Percentiles rank a stretch among this genome's conserved stretches.
phyloP scores from a whole-genome alignment of 306 rosid genomes.

The Rubus idaeus region DNA sequence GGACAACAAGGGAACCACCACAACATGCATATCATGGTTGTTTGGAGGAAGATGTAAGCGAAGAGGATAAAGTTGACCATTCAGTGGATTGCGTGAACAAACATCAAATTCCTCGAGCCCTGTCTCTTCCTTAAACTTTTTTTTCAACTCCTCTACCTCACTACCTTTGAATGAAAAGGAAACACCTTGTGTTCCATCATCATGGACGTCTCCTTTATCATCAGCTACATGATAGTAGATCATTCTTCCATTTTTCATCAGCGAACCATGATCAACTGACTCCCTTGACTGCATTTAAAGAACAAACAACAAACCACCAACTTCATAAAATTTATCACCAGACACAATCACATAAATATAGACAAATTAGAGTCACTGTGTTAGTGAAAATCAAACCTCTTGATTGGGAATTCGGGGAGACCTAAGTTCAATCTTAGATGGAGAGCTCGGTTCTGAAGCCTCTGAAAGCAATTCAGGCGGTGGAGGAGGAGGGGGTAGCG shows the following conservation, averaged over 20 bases:
- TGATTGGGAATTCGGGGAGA: constrained; percentile 24
- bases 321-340: background rate
- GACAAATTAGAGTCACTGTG: background rate
- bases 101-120: constrained; percentile 51
- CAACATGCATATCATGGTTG: constrained; percentile 61
- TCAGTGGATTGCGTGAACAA: constrained; percentile 74
- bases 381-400: constrained; percentile 40
- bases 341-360: background rate
- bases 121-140: constrained; percentile 52
- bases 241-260: constrained; percentile 40
- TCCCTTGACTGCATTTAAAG: constrained; percentile 26
- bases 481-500: background rate
- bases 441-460: constrained; percentile 5
- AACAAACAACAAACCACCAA: background rate
- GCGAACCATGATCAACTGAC: constrained; percentile 15
- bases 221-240: constrained; percentile 60
- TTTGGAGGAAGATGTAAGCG: constrained; percentile 87
- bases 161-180: constrained; percentile 63
- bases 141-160: constrained; percentile 49
- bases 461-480: constrained; percentile 16
- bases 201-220: constrained; percentile 47
- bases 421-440: constrained; percentile 37
- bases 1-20: constrained; percentile 56
- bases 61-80: constrained; percentile 69
- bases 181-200: constrained; percentile 30